These are phyloP conservation scores for Debaryomyces hansenii DNA, from an alignment of 805 yeast genomes.

Conservation along the genomic window DNA sequence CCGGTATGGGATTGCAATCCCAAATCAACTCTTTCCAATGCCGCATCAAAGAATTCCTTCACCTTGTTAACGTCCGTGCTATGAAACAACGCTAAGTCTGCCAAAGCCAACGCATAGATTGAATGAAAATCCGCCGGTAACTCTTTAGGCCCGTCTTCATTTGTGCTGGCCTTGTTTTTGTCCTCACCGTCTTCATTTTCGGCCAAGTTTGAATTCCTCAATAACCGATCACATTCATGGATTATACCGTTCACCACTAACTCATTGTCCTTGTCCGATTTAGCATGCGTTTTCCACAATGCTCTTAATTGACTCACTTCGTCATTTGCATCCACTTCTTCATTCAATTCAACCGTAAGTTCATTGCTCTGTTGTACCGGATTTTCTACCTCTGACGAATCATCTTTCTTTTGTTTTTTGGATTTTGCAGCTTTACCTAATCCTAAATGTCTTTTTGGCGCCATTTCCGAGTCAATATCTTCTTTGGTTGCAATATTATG, in stretches of 20 bases:
- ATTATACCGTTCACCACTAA: conserved; percentile 75
- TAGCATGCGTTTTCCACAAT: conserved; percentile 63
- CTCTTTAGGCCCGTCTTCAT: conserved; percentile 10
- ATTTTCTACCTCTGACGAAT: conserved; percentile 9
- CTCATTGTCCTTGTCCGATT: conserved; percentile 60
- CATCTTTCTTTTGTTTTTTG: conserved; percentile 39
- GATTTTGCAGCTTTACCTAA: conserved; percentile 48
- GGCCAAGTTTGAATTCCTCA: conserved; percentile 43
- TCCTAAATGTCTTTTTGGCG: conserved; percentile 36
- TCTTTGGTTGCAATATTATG: not conserved
- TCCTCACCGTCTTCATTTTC: conserved; percentile 3
- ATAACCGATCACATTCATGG: conserved; percentile 86
- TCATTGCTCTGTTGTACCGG: conserved; percentile 22
- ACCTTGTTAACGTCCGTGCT: conserved; percentile 35
- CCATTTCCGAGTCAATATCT: conserved; percentile 11
- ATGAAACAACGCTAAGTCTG: conserved; percentile 62
- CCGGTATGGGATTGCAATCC: conserved; percentile 56
- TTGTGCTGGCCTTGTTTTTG: not conserved
- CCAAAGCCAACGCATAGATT: conserved; percentile 70
- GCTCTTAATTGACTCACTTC: conserved; percentile 76
- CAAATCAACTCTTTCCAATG: conserved; percentile 63
- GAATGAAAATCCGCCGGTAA: conserved; percentile 59
- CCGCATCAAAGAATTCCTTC: conserved; percentile 62
- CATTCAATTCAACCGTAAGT: conserved; percentile 62
- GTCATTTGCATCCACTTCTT: conserved; percentile 71